Evolutionary conservation across 1,139 yeast species (phyloP), one percentile per base, ranked within the genome.

Genomic region (Pichia sp.): DNA sequence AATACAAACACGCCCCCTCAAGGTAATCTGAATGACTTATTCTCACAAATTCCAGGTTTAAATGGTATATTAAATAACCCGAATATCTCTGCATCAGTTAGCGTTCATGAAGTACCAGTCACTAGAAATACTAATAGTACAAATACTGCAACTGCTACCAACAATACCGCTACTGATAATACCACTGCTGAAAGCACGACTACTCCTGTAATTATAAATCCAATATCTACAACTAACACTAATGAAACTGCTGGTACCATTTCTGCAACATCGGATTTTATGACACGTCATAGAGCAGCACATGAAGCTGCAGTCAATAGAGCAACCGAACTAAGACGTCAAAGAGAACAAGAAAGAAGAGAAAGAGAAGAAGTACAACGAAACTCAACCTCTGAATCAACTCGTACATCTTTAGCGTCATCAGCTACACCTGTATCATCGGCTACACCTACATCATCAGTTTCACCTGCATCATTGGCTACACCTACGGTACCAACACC

Each of bases 81-180:
- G 2, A 50, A 51, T 20, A 11, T 51, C 7, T 42, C 46, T 18
- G 51, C 53, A 9, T 49, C 54, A 13, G 42, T 51, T 20, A 47
- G 41, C 24, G 32, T 51, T 36, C 46, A 41, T 3, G 53, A 49
- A 11, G 47, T 51, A 9, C 43, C 43, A 25, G 44, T 42, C 24
- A 16, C 47, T 7, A 39, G 39, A 16, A 48, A 45, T 7, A 32
- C 44, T 22, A 36, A 30, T 11, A n/a, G 11, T n/a, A n/a, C 11
- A 25, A n/a, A 30, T 30, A n/a, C 11, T 9, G 26, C 23, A 22
- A 36, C 26, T n/a, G 7, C 36, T 32, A 16, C 4, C 7, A 34
- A 4, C 7, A 23, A 20, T 18, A 34, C 23, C 18, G 22, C 16
- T 34, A 20, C 35, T 32, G 12, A 16, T 32, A 16, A 16, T 3